phyloP scores from a whole-genome alignment of 176 grass and related monocot genomes.

The Neostapfia colusana region DNA sequence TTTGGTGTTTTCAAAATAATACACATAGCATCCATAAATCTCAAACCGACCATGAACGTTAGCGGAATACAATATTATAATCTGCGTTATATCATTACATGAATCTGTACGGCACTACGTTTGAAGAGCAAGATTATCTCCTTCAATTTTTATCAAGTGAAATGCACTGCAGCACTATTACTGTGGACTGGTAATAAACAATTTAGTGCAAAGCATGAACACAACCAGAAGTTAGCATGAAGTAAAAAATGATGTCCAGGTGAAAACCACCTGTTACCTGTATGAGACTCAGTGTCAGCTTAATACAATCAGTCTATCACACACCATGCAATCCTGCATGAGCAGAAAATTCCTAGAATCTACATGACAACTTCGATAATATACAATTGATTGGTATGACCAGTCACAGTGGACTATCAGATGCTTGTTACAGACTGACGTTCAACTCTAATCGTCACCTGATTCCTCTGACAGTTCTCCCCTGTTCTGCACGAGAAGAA shows the following conservation, averaged over 20 bases:
- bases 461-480: constrained; percentile 50
- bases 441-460: constrained; percentile 43
- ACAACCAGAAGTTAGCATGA: neutral
- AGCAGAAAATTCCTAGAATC: constrained; percentile 11
- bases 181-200: neutral
- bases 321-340: constrained; percentile 6
- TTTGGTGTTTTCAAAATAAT: no score
- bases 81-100: no score
- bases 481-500: constrained; percentile 51
- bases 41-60: neutral
- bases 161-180: neutral
- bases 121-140: constrained; percentile 7
- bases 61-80: no score
- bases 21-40: no score
- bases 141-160: neutral
- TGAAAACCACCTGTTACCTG: neutral
- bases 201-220: neutral
- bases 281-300: no score
- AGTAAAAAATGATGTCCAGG: constrained; percentile 1
- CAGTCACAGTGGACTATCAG: constrained; percentile 23
- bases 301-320: neutral
- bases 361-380: constrained; percentile 39
- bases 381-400: constrained; percentile 37
- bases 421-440: neutral
- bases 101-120: neutral